Base-by-base conservation (phyloP, 2,329 filamentous ascomycete species). In the Aspergillus sclerotialis region DNA sequence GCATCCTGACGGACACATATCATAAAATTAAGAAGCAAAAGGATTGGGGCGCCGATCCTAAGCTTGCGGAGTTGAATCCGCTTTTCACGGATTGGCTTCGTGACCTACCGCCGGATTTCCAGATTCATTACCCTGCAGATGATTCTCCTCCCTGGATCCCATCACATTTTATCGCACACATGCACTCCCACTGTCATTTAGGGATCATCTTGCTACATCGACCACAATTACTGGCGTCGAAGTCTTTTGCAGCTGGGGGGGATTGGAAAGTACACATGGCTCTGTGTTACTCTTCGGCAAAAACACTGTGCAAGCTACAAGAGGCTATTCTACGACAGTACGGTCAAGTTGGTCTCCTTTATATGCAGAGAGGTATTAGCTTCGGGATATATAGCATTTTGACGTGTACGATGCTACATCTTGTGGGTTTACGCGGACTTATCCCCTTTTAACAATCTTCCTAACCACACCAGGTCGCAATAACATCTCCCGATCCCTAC, bases 381-480 rank as follows among this genome's bases (percentile, higher is more conserved):
- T 96, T 94, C 53, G 87, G 86, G 5, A 87, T 96, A n/a, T 96
- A 96, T 54, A 80, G 82, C 36, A 79, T 94, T 16, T 67, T 96
- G 29, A 92, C 87, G 1, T 94, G 89, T 66, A 89, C 90, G 15
- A 89, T 95, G 63, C 74, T 96, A 35, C 89, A 96, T 61, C 64
- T 96, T 63, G 90, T 95, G 71, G 62, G 86, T 75, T 31, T 16
- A 13, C n/a, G 38, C 26, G 28, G 2, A n/a, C 12, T 12, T 35
- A 28, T 30, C 16, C 13, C 6, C 7, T 11, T 18, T 10, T 15
- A 25, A 17, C 10, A 28, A 10, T 19, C 24, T 17, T 10, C n/a
- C 14, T 33, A 33, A 33, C 9, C 19, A 32, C 33, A n/a, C n/a
- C 33, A 93, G 89, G 83, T 94, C 46, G 89, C 89, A 4, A 82